These are phyloP conservation scores for Polysphondylium violaceum DNA, from an alignment of 78 protist genomes.

Conservation along the genomic window DNA sequence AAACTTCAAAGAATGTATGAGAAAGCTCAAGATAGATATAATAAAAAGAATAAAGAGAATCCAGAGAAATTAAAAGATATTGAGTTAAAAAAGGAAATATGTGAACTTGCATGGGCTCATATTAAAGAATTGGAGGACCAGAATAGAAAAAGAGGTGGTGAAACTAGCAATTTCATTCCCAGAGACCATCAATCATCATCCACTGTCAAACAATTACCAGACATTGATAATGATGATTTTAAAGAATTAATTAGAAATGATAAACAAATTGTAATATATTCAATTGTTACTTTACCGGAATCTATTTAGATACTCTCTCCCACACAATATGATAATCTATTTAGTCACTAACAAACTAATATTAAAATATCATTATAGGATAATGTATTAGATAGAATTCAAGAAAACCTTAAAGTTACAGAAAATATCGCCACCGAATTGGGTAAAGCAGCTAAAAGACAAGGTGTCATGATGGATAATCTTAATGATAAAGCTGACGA, in stretches of 20 bases:
- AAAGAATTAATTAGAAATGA: constrained; percentile 54
- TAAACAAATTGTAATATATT: constrained; percentile 44
- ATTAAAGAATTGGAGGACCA: constrained; percentile 36
- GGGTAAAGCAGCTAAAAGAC: constrained; percentile 48
- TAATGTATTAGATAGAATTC: too few relatives aligned
- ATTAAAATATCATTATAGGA: too few relatives aligned
- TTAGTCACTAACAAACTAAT: too few relatives aligned
- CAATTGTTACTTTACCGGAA: too few relatives aligned
- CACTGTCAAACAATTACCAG: constrained; percentile 40
- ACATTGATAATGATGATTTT: constrained; percentile 71
- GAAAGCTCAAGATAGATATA: constrained; percentile 53
- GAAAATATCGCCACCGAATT: constrained; percentile 47
- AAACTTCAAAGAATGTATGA: constrained; percentile 68
- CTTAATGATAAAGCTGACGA: constrained; percentile 47
- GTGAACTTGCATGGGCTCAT: constrained; percentile 51
- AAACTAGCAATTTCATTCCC: constrained; percentile 28
- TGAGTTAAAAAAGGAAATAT: constrained; percentile 34
- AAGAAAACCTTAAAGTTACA: too few relatives aligned
- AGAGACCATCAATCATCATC: background rate
- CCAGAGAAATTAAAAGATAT: constrained; percentile 48
- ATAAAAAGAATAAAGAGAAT: constrained; percentile 50
- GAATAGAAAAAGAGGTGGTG: constrained; percentile 72
- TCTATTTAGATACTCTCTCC: too few relatives aligned
- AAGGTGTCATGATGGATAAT: constrained; percentile 49
- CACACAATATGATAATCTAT: too few relatives aligned